phyloP scores from a whole-genome alignment of 768 basidiomycete species.

The Trametes punicea region DNA sequence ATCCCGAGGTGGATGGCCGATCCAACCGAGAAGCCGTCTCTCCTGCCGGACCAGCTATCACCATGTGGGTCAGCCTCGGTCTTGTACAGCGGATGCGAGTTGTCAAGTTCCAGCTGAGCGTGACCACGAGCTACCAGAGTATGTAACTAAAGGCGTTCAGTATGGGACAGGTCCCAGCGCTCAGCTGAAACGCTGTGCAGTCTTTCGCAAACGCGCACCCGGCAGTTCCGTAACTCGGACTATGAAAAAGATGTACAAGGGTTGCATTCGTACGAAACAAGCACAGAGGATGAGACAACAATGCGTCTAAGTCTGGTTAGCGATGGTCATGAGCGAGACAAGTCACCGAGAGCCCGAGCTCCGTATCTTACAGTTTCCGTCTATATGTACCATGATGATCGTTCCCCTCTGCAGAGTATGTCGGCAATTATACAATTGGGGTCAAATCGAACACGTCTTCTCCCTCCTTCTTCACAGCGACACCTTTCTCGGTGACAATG shows the following conservation, averaged over 20 bases:
- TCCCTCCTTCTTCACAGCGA: slow-evolving; percentile 68
- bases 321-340: not conserved
- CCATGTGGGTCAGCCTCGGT: not conserved
- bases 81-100: not conserved
- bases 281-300: too few relatives aligned
- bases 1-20: not conserved
- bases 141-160: too few relatives aligned
- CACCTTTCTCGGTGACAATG: slow-evolving; percentile 94
- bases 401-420: not conserved
- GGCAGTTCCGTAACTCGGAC: too few relatives aligned
- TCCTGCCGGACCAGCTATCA: not conserved
- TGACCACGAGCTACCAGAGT: not conserved
- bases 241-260: too few relatives aligned
- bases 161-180: too few relatives aligned
- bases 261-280: too few relatives aligned
- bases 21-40: not conserved
- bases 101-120: not conserved
- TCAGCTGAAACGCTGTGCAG: too few relatives aligned
- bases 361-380: slow-evolving; percentile 12
- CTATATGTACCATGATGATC: too few relatives aligned
- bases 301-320: too few relatives aligned
- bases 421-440: slow-evolving; percentile 53
- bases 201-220: too few relatives aligned
- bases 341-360: not conserved
- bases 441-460: slow-evolving; percentile 60